phyloP scores from a whole-genome alignment of 2,329 filamentous ascomycete species.

The Diaporthe batatas region DNA sequence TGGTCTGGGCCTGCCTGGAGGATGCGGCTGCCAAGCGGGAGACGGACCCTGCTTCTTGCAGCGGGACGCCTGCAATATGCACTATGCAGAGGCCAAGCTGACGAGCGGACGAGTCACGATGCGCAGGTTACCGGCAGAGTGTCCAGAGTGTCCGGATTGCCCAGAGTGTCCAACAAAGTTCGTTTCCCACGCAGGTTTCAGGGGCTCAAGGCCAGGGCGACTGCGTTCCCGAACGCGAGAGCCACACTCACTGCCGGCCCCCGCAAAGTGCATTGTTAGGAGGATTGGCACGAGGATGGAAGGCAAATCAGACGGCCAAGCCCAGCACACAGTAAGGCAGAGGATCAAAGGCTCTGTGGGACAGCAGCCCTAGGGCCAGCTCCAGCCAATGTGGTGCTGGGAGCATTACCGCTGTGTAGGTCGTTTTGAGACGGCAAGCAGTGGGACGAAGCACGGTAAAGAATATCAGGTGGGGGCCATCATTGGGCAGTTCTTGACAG shows the following conservation, averaged over 20 bases:
- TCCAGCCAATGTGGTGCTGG: conserved; percentile 1
- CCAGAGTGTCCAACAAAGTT: not conserved
- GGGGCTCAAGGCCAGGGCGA: conserved; percentile 18
- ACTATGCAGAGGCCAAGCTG: conserved; percentile 1
- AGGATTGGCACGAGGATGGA: conserved; percentile 1
- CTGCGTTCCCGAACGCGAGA: not conserved
- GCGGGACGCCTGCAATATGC: conserved; percentile 22
- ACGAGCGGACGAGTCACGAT: conserved; percentile 22
- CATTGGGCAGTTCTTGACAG: conserved; percentile 1
- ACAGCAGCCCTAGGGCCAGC: conserved; percentile 25
- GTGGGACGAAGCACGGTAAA: not conserved
- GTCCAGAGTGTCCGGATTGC: not conserved
- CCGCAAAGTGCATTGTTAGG: not conserved
- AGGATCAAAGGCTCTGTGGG: conserved; percentile 2
- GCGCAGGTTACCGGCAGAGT: not conserved
- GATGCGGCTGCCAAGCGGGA: conserved; percentile 31
- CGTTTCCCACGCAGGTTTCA: conserved; percentile 18
- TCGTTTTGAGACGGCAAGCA: not conserved
- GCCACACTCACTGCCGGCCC: not conserved
- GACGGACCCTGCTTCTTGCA: conserved; percentile 24
- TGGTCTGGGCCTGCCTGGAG: conserved; percentile 8
- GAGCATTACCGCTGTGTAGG: not conserved
- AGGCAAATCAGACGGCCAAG: conserved; percentile 1
- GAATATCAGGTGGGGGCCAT: not conserved
- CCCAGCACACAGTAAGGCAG: not conserved